Percentiles rank a stretch among this genome's conserved stretches.
phyloP scores from a whole-genome alignment of 768 basidiomycete species.

The Gelatoporia subvermispora region DNA sequence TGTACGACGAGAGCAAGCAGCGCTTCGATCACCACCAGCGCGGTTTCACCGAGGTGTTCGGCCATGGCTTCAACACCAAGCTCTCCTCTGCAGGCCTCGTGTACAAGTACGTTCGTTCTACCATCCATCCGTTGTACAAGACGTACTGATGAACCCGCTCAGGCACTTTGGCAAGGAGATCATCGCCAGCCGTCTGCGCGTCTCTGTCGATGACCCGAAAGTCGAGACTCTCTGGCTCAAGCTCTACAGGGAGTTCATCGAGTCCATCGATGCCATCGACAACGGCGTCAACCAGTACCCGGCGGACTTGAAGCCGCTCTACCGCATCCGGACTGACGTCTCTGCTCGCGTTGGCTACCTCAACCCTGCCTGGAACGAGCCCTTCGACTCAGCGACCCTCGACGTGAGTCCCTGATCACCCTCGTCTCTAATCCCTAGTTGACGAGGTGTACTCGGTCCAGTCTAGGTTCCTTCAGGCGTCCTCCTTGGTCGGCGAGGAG shows the following conservation, averaged over 20 bases:
- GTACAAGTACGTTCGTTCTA: slow-evolving; percentile 69
- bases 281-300: slow-evolving; percentile 89
- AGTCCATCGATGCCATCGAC: slow-evolving; percentile 91
- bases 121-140: background rate
- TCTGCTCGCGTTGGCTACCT: slow-evolving; percentile 77
- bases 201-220: slow-evolving; percentile 51
- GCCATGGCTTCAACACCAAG: slow-evolving; percentile 83
- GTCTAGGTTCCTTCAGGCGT: slow-evolving; percentile 76
- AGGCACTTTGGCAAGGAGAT: slow-evolving; percentile 91
- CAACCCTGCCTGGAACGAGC: slow-evolving; percentile 92
- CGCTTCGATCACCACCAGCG: slow-evolving; percentile 97
- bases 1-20: slow-evolving; percentile 74
- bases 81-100: slow-evolving; percentile 89
- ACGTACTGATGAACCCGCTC: background rate
- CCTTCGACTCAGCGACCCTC: slow-evolving; percentile 53
- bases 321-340: slow-evolving; percentile 77
- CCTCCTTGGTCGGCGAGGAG: slow-evolving; percentile 77
- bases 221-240: slow-evolving; percentile 81
- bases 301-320: slow-evolving; percentile 58
- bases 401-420: slow-evolving; percentile 53
- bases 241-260: slow-evolving; percentile 94
- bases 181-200: slow-evolving; percentile 55
- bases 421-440: background rate
- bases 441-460: slow-evolving; percentile 23
- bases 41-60: slow-evolving; percentile 87